phyloP scores from a whole-genome alignment of 2,329 filamentous ascomycete species.

The Colletotrichum paranaense region DNA sequence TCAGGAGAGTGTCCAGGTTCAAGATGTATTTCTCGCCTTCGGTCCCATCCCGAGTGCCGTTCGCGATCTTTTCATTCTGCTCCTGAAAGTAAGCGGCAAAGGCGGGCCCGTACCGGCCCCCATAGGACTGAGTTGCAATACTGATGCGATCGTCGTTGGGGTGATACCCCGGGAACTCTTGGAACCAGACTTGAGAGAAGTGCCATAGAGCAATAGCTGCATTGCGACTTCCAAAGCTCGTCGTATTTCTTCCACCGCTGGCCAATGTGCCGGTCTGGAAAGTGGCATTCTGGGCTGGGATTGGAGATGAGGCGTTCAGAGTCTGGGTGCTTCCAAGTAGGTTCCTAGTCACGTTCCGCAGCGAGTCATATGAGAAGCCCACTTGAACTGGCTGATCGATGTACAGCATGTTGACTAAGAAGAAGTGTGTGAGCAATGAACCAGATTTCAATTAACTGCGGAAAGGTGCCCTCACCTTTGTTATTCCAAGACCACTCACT shows the following conservation, averaged over 20 bases:
- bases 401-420: constrained; percentile 38
- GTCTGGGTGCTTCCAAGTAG: constrained; percentile 30
- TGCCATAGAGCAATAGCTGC: constrained; percentile 43
- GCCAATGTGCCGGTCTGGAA: constrained; percentile 46
- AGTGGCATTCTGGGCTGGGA: constrained; percentile 50
- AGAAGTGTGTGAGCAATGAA: not conserved
- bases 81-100: constrained; percentile 66
- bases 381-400: constrained; percentile 39
- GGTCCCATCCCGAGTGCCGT: constrained; percentile 46
- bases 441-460: no score
- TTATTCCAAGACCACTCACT: constrained; percentile 73
- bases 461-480: constrained; percentile 43
- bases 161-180: constrained; percentile 72
- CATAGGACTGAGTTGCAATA: constrained; percentile 66
- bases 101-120: constrained; percentile 69
- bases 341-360: constrained; percentile 37
- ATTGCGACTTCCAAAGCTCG: constrained; percentile 55
- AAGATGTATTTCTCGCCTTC: constrained; percentile 51
- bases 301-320: constrained; percentile 25
- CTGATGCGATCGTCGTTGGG: constrained; percentile 61
- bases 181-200: constrained; percentile 61
- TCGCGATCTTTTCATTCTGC: constrained; percentile 64
- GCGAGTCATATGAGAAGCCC: constrained; percentile 38
- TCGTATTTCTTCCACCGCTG: constrained; percentile 42
- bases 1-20: constrained; percentile 63